phyloP scores from a whole-genome alignment of 2,329 filamentous ascomycete genomes.

The Monosporascus ibericus region DNA sequence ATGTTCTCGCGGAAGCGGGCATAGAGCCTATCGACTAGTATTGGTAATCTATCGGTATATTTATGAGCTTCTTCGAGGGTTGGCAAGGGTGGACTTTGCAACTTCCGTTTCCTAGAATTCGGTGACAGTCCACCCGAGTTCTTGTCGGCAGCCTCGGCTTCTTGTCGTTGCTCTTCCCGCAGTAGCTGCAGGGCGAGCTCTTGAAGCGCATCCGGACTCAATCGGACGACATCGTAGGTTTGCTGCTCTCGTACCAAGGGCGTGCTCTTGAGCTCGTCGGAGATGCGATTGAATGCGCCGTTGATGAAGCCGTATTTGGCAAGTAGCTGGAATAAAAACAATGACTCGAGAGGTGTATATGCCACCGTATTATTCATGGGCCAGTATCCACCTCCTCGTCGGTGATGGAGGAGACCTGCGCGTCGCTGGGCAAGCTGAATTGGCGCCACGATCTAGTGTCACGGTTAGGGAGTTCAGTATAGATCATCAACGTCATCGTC shows the following conservation, averaged over 20 bases:
- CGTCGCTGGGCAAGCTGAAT: conserved; percentile 47
- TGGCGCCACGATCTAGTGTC: conserved; percentile 44
- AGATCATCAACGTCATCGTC: not conserved
- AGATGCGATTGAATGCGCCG: conserved; percentile 64
- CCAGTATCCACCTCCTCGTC: conserved; percentile 45
- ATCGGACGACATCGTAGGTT: conserved; percentile 65
- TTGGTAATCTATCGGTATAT: conserved; percentile 62
- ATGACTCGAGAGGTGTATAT: conserved; percentile 80
- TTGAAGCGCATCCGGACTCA: conserved; percentile 73
- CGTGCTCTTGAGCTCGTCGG: conserved; percentile 68
- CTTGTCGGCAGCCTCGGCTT: conserved; percentile 35
- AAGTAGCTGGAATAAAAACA: conserved; percentile 78
- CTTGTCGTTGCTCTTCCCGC: conserved; percentile 61
- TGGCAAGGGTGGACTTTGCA: conserved; percentile 56
- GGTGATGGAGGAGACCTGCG: conserved; percentile 49
- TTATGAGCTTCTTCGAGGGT: conserved; percentile 61
- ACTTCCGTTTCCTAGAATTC: conserved; percentile 68
- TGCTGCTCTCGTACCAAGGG: conserved; percentile 63
- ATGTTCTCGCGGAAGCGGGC: conserved; percentile 64
- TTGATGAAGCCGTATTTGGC: conserved; percentile 60
- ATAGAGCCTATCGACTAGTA: conserved; percentile 69
- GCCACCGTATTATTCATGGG: conserved; percentile 53
- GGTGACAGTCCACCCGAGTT: conserved; percentile 44
- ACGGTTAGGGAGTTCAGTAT: conserved; percentile 15
- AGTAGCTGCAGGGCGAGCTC: conserved; percentile 72